Base-by-base conservation (phyloP, 2,329 filamentous ascomycete species). In the Emydomyces testavorans region DNA sequence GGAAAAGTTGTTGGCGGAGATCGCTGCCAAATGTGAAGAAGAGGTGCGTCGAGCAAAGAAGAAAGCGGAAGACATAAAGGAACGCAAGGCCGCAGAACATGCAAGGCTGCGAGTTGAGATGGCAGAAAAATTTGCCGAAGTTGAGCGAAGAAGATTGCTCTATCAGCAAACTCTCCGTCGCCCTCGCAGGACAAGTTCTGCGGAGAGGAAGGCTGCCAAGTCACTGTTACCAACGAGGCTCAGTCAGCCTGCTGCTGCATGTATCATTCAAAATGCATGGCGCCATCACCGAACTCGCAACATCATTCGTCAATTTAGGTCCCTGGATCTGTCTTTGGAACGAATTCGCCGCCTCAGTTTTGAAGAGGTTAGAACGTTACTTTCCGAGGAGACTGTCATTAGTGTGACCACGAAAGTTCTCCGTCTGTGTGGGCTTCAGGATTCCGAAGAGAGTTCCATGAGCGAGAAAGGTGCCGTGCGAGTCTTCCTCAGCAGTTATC, bases 41-140 rank as follows among this genome's bases (percentile, higher is more conserved):
- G 78, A 82, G 60, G 79, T 82, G 24, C 71, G 75, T 52, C 71
- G 78, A 32, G 79, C 79, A 36, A 82, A 82, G 69, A 77, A 78
- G 62, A 75, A 80, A 46, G 79, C 79, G 6, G 78, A 82, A 62
- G 78, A 82, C 53, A 79, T 77, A 56, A 77, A 77, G 57, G 77
- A 80, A 61, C 71, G 74, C 55, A 78, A 79, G 61, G 75, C 78
- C 31, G 77, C 77, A 10, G 78, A 82, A 56, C 72, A 80, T 61
- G 69, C 71, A 45, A 71, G 75, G 43, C 69, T 77, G 50, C 70
- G 76, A 35, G 58, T 76, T 50, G 78, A 81, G 57, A 78, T 82
- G 75, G 74, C 78, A 36, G 78, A 81, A 65, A 78, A 78, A 55
- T 72, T 79, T 52, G 78, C 78, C 7, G 78, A 81, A 52, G 78